Conservation (phyloP, 495 filamentous ascomycete species). For the Aspergillus panamensis region DNA sequence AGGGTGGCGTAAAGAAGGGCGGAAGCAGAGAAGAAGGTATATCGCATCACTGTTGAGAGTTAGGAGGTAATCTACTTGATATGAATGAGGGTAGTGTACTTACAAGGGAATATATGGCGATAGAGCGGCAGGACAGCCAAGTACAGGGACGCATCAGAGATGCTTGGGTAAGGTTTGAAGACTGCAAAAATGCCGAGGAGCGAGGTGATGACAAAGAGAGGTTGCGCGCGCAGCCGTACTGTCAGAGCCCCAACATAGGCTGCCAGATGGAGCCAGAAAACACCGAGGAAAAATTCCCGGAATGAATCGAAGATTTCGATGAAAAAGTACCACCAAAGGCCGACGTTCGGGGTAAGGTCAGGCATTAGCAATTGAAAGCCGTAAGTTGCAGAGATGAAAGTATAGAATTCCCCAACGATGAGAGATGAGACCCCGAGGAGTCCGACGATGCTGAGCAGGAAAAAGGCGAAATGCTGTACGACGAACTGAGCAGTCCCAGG, state of each 20-base stretch:
- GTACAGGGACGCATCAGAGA: constrained; percentile 80
- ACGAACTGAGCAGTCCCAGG: constrained; percentile 45
- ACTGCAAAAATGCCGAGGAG: constrained; percentile 84
- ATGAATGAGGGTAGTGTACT: constrained; percentile 30
- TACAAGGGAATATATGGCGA: constrained; percentile 85
- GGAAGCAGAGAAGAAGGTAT: constrained; percentile 80
- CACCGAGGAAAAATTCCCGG: constrained; percentile 91
- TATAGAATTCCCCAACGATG: constrained; percentile 73
- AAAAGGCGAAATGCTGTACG: constrained; percentile 44
- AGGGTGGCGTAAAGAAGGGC: constrained; percentile 82
- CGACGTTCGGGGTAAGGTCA: constrained; percentile 91
- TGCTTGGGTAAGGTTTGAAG: constrained; percentile 94
- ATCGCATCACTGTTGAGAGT: constrained; percentile 69
- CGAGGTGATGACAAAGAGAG: constrained; percentile 76
- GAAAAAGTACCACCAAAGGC: constrained; percentile 99
- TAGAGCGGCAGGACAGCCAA: constrained; percentile 83
- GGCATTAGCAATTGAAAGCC: constrained; percentile 87
- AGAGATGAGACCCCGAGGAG: constrained; percentile 70
- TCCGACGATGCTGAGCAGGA: constrained; percentile 44
- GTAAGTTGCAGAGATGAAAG: constrained; percentile 85
- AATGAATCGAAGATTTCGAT: constrained; percentile 99
- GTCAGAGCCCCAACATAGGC: constrained; percentile 83
- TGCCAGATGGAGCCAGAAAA: constrained; percentile 94
- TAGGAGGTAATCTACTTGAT: constrained; percentile 10
- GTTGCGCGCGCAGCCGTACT: constrained; percentile 75